Base-by-base conservation (phyloP, 805 yeast species). In the Metschnikowia hibisci region DNA sequence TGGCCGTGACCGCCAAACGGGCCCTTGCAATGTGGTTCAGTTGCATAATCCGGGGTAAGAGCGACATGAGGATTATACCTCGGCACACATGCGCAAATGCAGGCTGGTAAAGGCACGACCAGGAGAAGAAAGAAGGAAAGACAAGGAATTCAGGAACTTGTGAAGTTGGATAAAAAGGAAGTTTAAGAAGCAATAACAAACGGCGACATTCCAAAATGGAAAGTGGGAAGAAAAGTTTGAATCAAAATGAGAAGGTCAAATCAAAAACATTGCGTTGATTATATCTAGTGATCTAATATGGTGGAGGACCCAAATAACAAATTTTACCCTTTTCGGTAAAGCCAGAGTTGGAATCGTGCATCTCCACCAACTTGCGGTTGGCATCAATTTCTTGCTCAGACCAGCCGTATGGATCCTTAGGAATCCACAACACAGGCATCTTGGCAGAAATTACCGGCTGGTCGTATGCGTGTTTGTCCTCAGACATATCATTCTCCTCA, bases 351-450 rank as follows among this genome's bases (percentile, higher is more conserved):
- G 74, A 80, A 58, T 89, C 95, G 42, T 78, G 70, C 39, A 86
- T 80, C 13, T 76, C 73, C 37, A 88, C 77, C 6, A 80, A 69
- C 1, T 71, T 74, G 15, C 67, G 60, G 40, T 87, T 73, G 32
- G 78, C 69, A 31, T 74, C 75, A 16, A 85, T 81, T 54, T 82
- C 80, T 11, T 56, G 59, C 2, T 71, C 64, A 1, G 96, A 84
- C 53, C 87, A 76, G 1, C 98, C 98, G 77, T 80, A 78, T 8
- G 87, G 83, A 61, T 91, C 99, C 45, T 71, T 69, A n/a, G 97
- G 95, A 56, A 91, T 79, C 99, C 99, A 91, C 15, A 91, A 66
- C n/a, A 73, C 70, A 2, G 96, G 95, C 53, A 86, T 76, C 34
- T 71, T 61, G 0, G 83, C 83, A 22, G 78, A 67, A 13, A 83